Conservation (phyloP, 2,329 filamentous ascomycete species). For the Cryphonectria japonica region DNA sequence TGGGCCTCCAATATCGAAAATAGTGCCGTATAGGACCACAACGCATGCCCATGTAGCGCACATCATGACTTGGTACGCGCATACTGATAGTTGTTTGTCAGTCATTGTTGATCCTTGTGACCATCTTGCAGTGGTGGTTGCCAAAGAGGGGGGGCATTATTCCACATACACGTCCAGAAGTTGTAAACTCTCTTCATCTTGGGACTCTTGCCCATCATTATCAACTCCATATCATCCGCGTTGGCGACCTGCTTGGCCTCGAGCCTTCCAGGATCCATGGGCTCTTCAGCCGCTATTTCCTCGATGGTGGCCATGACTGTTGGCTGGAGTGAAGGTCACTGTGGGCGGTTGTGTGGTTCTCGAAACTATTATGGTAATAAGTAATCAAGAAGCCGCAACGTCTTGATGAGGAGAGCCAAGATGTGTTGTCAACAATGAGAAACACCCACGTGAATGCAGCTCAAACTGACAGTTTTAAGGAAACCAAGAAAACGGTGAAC, state of each 20-base stretch:
- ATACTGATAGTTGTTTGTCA: not conserved
- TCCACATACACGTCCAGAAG: slow-evolving; percentile 6
- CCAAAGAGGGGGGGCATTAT: not conserved
- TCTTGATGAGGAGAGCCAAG: not conserved
- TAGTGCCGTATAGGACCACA: slow-evolving; percentile 9
- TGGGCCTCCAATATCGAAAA: slow-evolving; percentile 10
- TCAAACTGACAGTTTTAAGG: not conserved
- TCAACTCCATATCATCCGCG: slow-evolving; percentile 9
- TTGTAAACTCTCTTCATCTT: slow-evolving; percentile 15
- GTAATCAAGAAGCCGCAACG: not conserved
- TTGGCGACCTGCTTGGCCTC: not conserved
- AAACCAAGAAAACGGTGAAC: not conserved
- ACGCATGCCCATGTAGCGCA: slow-evolving; percentile 13
- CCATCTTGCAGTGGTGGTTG: not conserved
- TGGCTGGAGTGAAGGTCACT: not conserved
- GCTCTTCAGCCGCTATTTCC: not conserved
- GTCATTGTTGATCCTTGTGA: not conserved
- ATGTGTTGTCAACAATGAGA: not conserved
- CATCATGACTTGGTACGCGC: slow-evolving; percentile 15
- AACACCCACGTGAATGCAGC: not conserved
- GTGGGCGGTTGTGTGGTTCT: not conserved
- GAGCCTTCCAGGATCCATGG: slow-evolving; percentile 4
- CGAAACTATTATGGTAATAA: not conserved
- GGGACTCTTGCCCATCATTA: slow-evolving; percentile 9
- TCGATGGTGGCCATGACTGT: not conserved